These are phyloP conservation scores for Mortierella sp. DNA, from an alignment of 371 early-diverging fungal species.

Conservation along the genomic window DNA sequence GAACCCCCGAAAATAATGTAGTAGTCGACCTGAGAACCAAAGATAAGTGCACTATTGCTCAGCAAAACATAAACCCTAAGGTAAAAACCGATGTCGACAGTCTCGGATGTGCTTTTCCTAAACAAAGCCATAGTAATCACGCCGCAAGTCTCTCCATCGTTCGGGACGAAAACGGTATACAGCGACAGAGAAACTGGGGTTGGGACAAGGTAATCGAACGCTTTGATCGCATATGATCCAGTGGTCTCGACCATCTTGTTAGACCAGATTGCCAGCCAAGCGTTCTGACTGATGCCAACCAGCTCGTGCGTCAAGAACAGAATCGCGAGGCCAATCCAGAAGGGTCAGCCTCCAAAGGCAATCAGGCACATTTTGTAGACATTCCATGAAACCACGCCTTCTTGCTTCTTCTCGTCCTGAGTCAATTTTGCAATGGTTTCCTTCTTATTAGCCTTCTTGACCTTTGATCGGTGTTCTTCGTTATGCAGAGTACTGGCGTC, in stretches of 20 bases:
- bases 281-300: conserved; percentile 60
- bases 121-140: conserved; percentile 30
- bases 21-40: conserved; percentile 55
- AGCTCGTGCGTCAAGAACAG: conserved; percentile 67
- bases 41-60: conserved; percentile 56
- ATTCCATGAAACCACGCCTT: conserved; percentile 71
- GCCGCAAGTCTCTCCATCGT: conserved; percentile 14
- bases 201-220: conserved; percentile 41
- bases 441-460: conserved; percentile 53
- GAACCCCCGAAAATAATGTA: conserved; percentile 61
- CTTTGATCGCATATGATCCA: conserved; percentile 30
- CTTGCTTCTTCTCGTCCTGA: conserved; percentile 74
- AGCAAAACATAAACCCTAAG: conserved; percentile 62
- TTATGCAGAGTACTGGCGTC: conserved; percentile 28
- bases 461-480: conserved; percentile 25
- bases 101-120: conserved; percentile 37
- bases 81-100: conserved; percentile 58
- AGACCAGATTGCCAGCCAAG: conserved; percentile 51
- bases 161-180: conserved; percentile 36
- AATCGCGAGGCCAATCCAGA: conserved; percentile 64
- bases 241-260: conserved; percentile 38
- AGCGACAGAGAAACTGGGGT: conserved; percentile 42
- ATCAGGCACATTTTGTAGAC: conserved; percentile 74
- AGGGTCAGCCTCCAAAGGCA: conserved; percentile 74
- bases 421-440: conserved; percentile 67